A percentile compares a stretch with the other conserved stretches of the same genome.
phyloP scores from a whole-genome alignment of 805 yeast species.

The Sugiyamaella lignohabitans region DNA sequence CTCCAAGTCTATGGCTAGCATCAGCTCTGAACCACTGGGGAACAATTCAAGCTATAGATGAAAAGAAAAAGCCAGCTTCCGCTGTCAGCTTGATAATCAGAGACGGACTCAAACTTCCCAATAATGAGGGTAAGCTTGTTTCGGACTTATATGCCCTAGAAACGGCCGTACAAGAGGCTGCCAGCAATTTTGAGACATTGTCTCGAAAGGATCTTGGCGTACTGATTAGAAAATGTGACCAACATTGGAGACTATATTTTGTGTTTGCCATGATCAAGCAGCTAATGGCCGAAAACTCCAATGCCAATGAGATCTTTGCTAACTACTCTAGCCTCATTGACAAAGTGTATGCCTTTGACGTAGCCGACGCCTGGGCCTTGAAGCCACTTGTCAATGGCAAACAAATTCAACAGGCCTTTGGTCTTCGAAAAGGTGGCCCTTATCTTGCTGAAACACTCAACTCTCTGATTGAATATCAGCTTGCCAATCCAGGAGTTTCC shows the following conservation, averaged over 20 bases:
- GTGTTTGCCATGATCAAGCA: conserved; percentile 31
- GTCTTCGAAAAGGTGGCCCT: conserved; percentile 66
- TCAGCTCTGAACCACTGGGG: conserved; percentile 48
- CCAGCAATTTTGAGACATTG: conserved; percentile 19
- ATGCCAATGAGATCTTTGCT: conserved; percentile 27
- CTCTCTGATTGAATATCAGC: conserved; percentile 63
- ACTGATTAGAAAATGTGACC: conserved; percentile 48
- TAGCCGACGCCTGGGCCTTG: conserved; percentile 42
- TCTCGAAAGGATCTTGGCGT: conserved; percentile 50
- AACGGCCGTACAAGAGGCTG: conserved; percentile 22
- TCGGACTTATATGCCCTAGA: conserved; percentile 38
- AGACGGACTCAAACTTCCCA: conserved; percentile 66
- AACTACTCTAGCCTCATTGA: conserved; percentile 20
- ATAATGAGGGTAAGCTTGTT: conserved; percentile 47
- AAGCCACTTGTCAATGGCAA: conserved; percentile 69
- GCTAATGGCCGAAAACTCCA: conserved; percentile 30
- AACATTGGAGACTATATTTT: conserved; percentile 42
- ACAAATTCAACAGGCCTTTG: conserved; percentile 44
- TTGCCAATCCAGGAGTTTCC: conserved; percentile 57
- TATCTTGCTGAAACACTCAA: conserved; percentile 65
- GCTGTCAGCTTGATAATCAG: conserved; percentile 49
- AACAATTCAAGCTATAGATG: conserved; percentile 33
- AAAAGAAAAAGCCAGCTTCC: conserved; percentile 32
- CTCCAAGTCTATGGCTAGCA: conserved; percentile 40
- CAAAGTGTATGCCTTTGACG: conserved; percentile 30